phyloP scores from a whole-genome alignment of 768 basidiomycete species.

The Panaeolus cyanescens region DNA sequence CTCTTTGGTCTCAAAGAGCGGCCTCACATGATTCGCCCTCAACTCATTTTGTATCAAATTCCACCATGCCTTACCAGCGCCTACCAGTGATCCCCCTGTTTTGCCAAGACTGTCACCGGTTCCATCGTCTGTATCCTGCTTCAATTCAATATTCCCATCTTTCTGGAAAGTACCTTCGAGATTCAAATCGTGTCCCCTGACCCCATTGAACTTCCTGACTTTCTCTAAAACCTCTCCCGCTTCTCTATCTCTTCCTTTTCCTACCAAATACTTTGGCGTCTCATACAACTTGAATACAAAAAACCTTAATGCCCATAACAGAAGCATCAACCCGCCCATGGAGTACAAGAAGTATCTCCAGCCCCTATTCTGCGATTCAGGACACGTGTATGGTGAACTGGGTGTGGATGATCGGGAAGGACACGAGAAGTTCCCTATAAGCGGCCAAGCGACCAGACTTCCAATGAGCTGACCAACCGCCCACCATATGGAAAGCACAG shows the following conservation, averaged over 20 bases:
- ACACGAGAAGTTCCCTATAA: slow-evolving; percentile 71
- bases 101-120: no score
- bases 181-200: no score
- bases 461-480: slow-evolving; percentile 73
- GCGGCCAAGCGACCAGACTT: slow-evolving; percentile 69
- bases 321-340: slow-evolving; percentile 72
- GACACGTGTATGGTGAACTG: slow-evolving; percentile 26
- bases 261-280: slow-evolving; percentile 77
- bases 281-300: slow-evolving; percentile 72
- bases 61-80: neutral
- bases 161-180: no score
- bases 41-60: neutral
- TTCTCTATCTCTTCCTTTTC: slow-evolving; percentile 61
- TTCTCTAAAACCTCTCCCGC: slow-evolving; percentile 51
- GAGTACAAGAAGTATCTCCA: slow-evolving; percentile 78
- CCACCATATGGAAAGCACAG: slow-evolving; percentile 81
- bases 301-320: slow-evolving; percentile 48
- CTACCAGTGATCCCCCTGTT: no score
- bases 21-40: slow-evolving; percentile 45
- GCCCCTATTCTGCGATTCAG: slow-evolving; percentile 57
- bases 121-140: no score
- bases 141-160: no score
- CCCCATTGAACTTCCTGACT: neutral
- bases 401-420: slow-evolving; percentile 20
- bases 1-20: slow-evolving; percentile 63